Percentiles rank a stretch among this genome's conserved stretches.
phyloP scores from a whole-genome alignment of 1,284 basidiomycete species.

The Schizophyllum amplum region DNA sequence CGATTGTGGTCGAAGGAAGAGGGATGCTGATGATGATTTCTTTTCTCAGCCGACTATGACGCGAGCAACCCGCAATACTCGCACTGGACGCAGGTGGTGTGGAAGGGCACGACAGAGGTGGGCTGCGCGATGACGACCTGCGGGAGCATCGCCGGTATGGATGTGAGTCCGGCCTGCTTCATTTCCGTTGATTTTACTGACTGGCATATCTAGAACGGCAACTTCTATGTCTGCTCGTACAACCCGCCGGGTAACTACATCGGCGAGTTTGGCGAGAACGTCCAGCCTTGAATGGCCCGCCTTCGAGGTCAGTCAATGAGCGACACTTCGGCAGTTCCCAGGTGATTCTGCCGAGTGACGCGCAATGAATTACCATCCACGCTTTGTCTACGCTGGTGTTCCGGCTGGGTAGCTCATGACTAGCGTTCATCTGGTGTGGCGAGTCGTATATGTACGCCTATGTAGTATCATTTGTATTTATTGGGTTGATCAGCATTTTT shows the following conservation, averaged over 20 bases:
- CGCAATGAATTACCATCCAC: too few relatives aligned
- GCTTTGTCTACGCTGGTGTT: too few relatives aligned
- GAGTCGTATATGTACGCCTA: too few relatives aligned
- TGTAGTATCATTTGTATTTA: too few relatives aligned
- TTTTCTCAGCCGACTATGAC: conserved; percentile 41
- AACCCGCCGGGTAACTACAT: conserved; percentile 53
- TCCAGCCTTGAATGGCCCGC: conserved; percentile 25
- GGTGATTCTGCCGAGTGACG: too few relatives aligned
- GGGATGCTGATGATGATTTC: not conserved
- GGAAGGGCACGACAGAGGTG: conserved; percentile 55
- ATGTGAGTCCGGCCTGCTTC: conserved; percentile 21
- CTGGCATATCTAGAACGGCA: conserved; percentile 16
- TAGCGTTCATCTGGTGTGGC: too few relatives aligned
- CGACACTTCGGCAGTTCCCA: too few relatives aligned
- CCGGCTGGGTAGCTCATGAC: too few relatives aligned
- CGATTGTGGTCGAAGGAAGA: not conserved
- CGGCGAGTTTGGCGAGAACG: conserved; percentile 46
- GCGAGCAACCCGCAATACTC: conserved; percentile 46
- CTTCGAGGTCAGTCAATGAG: not conserved
- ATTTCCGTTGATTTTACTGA: conserved; percentile 26
- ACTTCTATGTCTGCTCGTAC: conserved; percentile 68
- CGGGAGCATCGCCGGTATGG: conserved; percentile 28
- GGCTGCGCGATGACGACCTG: conserved; percentile 53
- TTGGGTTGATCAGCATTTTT: too few relatives aligned
- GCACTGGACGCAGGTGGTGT: conserved; percentile 70